Evolutionary conservation across 1,284 basidiomycete genomes (phyloP), one percentile per base, ranked within the genome.

Genomic region (Porphyrellus sp.): DNA sequence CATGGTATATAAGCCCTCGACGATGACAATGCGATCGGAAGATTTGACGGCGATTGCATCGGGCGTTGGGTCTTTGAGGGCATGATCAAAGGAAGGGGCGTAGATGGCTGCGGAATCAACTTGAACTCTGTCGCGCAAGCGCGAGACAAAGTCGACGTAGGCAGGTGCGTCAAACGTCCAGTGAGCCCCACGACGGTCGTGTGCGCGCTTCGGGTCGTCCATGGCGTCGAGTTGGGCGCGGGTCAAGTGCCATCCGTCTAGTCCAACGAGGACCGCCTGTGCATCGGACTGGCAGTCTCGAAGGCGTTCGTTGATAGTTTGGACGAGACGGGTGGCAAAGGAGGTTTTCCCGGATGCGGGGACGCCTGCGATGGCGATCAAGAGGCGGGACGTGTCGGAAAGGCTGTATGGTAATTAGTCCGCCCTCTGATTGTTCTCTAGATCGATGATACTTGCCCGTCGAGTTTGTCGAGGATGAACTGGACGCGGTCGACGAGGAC

Each of bases 181-280:
- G 61, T 88, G 85, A n/a, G 74, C 79, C 7, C 87, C 90, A 18
- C 83, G 74, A 16, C 81, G 71, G 58, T 86, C 86, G 57, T 85
- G 82, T 1, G 91, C 91, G 20, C 82, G 75, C 57, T 81, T 74
- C 0, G 90, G 83, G 63, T 93, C 82, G 27, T 84, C 79, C 62
- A 91, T 76, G 53, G 75, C 67, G 70, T 88, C 79, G 40, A 90
- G 77, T 67, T 88, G 76, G 16, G 81, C 75, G 46, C 88, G 77
- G 54, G 83, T 77, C 54, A 85, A 68, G 68, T 95, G 91, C 91
- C 91, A 95, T 13, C 92, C 93, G 64, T 95, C 92, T 51, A 93
- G 76, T 6, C 86, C 82, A 11, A 94, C 78, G 20, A 86, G 77
- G 33, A 86, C 74, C 8, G 81, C 83, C 4, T 53, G 56, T 25